Evolutionary conservation across 805 yeast genomes (phyloP), one percentile per base, ranked within the genome.

Genomic region (Dipodascopsis uninucleata): DNA sequence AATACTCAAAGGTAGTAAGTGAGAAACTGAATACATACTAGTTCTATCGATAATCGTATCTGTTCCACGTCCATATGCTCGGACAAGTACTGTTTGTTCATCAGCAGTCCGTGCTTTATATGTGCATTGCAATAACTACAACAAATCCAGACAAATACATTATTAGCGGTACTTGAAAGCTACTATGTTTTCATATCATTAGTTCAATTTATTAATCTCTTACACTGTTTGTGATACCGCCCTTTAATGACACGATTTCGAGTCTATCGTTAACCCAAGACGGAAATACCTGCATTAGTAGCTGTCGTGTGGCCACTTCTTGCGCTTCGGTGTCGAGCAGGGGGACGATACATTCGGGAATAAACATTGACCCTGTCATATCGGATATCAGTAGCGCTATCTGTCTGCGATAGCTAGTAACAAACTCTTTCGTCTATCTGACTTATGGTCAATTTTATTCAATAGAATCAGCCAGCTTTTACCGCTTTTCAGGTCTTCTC

Each of bases 21-120:
- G n/a, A n/a, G n/a, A n/a, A n/a, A n/a, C n/a, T n/a, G n/a, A n/a
- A n/a, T n/a, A 49, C 54, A 7, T 39, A 49, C 88, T 67, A 53
- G 80, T 80, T 52, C 93, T 68, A 62, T 84, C 88, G 26, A 83
- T 83, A 39, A 83, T 82, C 28, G 79, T 66, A 43, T 72, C 75
- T 1, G 93, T 83, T 9, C 88, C 88, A 45, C 76, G 74, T 6
- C 93, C 93, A 55, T 84, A 83, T 0, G 84, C 80, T 47, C 93
- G 68, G 43, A 83, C 79, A 14, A 83, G 69, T 14, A 49, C 52
- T 4, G 18, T 20, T 31, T 25, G 14, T 20, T 46, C 47, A 23
- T 45, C 39, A 9, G 33, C 25, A 5, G 55, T 36, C 12, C 38
- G 36, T 5, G 36, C 37, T 10, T 12, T 38, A 33, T 51, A 36